Conservation (phyloP, 2,329 filamentous ascomycete species). For the Phaeophleospora eucalypticola region DNA sequence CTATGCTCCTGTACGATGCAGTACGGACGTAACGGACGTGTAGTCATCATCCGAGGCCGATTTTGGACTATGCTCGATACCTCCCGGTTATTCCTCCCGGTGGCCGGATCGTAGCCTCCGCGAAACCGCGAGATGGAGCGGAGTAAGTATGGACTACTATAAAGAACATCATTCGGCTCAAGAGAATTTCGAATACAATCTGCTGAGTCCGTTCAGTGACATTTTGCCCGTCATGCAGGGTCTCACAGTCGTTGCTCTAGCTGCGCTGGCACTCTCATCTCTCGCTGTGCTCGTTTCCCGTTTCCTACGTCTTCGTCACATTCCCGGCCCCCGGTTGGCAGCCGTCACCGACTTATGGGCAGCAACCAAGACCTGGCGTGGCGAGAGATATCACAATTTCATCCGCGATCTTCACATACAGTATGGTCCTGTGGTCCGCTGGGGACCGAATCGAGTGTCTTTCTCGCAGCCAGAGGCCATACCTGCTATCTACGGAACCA, state of each 20-base stretch:
- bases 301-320: constrained; percentile 1
- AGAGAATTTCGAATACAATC: too few relatives aligned
- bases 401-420: constrained; percentile 34
- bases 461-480: constrained; percentile 11
- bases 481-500: constrained; percentile 11
- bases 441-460: constrained; percentile 26
- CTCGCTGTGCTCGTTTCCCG: neutral
- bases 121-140: too few relatives aligned
- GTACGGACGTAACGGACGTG: too few relatives aligned
- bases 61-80: too few relatives aligned
- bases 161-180: too few relatives aligned
- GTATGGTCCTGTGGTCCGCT: constrained; percentile 29
- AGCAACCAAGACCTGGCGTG: constrained; percentile 9
- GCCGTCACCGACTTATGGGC: constrained; percentile 14
- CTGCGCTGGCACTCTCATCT: neutral
- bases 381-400: constrained; percentile 6
- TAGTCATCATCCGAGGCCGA: too few relatives aligned
- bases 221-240: too few relatives aligned
- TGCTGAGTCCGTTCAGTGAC: too few relatives aligned
- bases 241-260: neutral
- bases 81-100: too few relatives aligned
- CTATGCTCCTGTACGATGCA: too few relatives aligned
- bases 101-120: too few relatives aligned
- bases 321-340: constrained; percentile 11
- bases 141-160: too few relatives aligned